Conservation (phyloP, 2,329 filamentous ascomycete genomes). For the Seiridium cupressi region DNA sequence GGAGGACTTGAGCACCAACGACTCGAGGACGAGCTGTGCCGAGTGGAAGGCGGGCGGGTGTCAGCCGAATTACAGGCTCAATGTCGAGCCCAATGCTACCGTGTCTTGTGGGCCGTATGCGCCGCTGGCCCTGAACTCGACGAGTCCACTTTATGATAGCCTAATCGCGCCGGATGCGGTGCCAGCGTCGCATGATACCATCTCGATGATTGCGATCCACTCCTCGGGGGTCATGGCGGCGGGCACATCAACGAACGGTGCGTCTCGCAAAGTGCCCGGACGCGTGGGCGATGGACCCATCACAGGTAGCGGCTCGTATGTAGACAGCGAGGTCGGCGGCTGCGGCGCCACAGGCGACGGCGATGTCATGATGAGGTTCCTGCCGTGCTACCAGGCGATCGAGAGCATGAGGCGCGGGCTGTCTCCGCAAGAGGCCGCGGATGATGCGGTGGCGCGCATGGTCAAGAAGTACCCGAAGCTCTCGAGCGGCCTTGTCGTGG, state of each 20-base stretch:
- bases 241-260: slow-evolving; percentile 56
- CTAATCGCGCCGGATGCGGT: slow-evolving; percentile 10
- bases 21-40: slow-evolving; percentile 36
- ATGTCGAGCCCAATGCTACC: slow-evolving; percentile 41
- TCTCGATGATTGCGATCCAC: slow-evolving; percentile 49
- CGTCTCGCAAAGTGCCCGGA: slow-evolving; percentile 51
- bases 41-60: slow-evolving; percentile 41
- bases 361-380: slow-evolving; percentile 55
- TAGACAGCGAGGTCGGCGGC: slow-evolving; percentile 50
- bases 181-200: slow-evolving; percentile 45
- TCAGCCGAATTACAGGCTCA: slow-evolving; percentile 50
- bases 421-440: slow-evolving; percentile 44
- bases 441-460: slow-evolving; percentile 50
- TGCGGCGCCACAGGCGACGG: slow-evolving; percentile 58
- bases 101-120: slow-evolving; percentile 46
- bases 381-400: slow-evolving; percentile 57
- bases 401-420: slow-evolving; percentile 51
- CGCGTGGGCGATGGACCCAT: slow-evolving; percentile 57
- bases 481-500: slow-evolving; percentile 49
- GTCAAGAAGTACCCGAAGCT: slow-evolving; percentile 43
- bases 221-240: slow-evolving; percentile 46
- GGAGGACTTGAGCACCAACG: slow-evolving; percentile 41
- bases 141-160: slow-evolving; percentile 13
- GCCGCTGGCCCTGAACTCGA: slow-evolving; percentile 25
- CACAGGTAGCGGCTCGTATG: slow-evolving; percentile 53